A percentile compares a stretch with the other conserved stretches of the same genome.
Evolutionary conservation across 1,284 basidiomycete species (phyloP).

Genomic region (Mycena sp.): DNA sequence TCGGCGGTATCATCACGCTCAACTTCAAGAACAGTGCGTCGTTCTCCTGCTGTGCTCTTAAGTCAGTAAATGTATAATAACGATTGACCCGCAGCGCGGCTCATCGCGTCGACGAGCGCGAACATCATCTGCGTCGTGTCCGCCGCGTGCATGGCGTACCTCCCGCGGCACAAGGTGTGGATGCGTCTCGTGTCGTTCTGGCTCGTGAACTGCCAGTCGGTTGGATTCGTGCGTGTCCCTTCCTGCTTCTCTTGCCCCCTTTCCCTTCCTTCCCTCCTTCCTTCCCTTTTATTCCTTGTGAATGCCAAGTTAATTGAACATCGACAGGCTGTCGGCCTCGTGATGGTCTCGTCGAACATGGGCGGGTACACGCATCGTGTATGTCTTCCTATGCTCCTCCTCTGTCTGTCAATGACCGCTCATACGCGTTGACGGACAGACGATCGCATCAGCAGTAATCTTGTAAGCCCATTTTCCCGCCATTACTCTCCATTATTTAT

Average conservation of each 20-base stretch:
- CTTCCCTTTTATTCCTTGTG: neutral
- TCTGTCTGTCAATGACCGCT: neutral
- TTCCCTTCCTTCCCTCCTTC: no score
- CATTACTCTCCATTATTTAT: neutral
- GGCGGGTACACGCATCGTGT: conserved; percentile 42
- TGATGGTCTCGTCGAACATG: conserved; percentile 42
- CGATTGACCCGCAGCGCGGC: neutral
- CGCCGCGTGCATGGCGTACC: conserved; percentile 42
- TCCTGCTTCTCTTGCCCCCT: no score
- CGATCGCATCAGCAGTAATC: conserved; percentile 25
- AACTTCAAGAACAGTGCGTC: conserved; percentile 28
- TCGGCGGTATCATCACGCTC: conserved; percentile 28
- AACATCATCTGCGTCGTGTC: conserved; percentile 45
- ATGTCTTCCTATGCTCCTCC: neutral
- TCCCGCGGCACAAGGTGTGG: conserved; percentile 42
- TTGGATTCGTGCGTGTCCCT: conserved; percentile 39
- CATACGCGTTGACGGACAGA: neutral
- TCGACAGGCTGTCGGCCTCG: conserved; percentile 27
- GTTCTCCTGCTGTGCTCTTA: neutral
- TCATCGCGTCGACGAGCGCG: conserved; percentile 27
- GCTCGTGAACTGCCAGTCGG: conserved; percentile 43
- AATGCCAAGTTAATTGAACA: neutral
- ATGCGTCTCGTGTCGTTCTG: conserved; percentile 45
- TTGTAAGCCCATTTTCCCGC: conserved; percentile 7
- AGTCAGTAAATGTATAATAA: neutral